Evolutionary conservation across 179 eudicot genomes (phyloP).

Genomic region (Actinidia arguta): DNA sequence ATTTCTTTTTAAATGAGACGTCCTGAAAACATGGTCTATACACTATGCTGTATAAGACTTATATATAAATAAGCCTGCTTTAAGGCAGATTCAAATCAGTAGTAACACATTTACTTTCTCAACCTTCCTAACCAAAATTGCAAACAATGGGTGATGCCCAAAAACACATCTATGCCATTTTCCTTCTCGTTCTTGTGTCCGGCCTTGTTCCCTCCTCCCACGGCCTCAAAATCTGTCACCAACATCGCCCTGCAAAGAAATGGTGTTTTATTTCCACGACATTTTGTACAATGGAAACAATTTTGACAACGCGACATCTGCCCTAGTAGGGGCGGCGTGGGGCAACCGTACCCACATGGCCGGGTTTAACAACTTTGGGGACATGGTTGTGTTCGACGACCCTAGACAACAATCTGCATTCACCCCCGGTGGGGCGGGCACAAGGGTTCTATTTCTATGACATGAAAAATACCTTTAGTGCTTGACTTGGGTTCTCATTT

Average conservation of each 20-base stretch:
- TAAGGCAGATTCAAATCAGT: too few species aligned
- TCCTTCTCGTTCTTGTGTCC: too few species aligned
- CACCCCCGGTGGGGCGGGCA: conserved; percentile 64
- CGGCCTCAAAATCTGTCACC: not conserved
- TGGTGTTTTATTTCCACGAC: conserved; percentile 64
- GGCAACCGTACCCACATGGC: conserved; percentile 52
- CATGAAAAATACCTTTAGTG: conserved; percentile 41
- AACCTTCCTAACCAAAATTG: too few species aligned
- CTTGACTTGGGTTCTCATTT: conserved; percentile 68
- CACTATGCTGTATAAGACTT: too few species aligned
- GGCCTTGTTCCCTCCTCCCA: conserved; percentile 11
- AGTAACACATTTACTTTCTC: too few species aligned
- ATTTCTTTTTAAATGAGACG: too few species aligned
- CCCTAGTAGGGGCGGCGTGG: conserved; percentile 63
- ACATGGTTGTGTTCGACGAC: conserved; percentile 68
- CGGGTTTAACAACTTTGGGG: conserved; percentile 47
- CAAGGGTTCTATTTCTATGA: conserved; percentile 70
- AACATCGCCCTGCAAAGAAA: conserved; percentile 48
- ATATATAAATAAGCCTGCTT: too few species aligned
- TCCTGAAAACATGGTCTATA: too few species aligned
- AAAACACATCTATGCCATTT: too few species aligned
- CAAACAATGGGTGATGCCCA: too few species aligned
- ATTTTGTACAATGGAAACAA: conserved; percentile 61
- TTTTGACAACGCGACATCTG: conserved; percentile 60
- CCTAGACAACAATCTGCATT: conserved; percentile 66